Conservation (phyloP, 2,329 filamentous ascomycete species). For the Colletotrichum sp. region DNA sequence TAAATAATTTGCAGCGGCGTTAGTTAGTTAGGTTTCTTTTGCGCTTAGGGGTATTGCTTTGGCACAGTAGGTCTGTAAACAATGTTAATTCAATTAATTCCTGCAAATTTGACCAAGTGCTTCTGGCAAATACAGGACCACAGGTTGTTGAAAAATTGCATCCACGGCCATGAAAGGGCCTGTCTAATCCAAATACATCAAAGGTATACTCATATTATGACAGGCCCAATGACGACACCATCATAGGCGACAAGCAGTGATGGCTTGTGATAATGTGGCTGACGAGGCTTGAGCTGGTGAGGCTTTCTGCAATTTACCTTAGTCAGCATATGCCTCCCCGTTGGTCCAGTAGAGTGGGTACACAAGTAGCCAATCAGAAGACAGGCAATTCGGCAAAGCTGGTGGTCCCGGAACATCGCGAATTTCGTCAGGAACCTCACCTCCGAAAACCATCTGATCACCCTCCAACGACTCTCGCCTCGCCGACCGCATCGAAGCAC, state of each 20-base stretch:
- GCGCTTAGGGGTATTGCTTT: not conserved
- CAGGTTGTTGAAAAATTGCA: not conserved
- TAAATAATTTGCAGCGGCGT: not conserved
- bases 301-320: not conserved
- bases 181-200: not conserved
- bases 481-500: constrained; percentile 16
- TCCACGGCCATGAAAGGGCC: not conserved
- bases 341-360: not conserved
- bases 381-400: constrained; percentile 21
- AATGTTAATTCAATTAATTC: not conserved
- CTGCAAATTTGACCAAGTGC: not conserved
- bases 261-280: not conserved
- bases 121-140: not conserved
- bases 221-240: not conserved
- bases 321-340: not conserved
- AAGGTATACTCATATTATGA: not conserved
- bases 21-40: not conserved
- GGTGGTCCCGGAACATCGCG: constrained; percentile 23
- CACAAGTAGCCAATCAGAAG: constrained; percentile 11
- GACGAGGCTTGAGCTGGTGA: not conserved
- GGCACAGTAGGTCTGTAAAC: not conserved
- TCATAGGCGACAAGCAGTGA: not conserved
- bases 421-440: constrained; percentile 21
- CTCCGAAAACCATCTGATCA: constrained; percentile 7
- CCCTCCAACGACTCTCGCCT: constrained; percentile 1